Percentiles rank a stretch among this genome's conserved stretches.
These are phyloP conservation scores for Friedmanniomyces simplex DNA, from an alignment of 495 filamentous ascomycete species.

Conservation along the genomic window DNA sequence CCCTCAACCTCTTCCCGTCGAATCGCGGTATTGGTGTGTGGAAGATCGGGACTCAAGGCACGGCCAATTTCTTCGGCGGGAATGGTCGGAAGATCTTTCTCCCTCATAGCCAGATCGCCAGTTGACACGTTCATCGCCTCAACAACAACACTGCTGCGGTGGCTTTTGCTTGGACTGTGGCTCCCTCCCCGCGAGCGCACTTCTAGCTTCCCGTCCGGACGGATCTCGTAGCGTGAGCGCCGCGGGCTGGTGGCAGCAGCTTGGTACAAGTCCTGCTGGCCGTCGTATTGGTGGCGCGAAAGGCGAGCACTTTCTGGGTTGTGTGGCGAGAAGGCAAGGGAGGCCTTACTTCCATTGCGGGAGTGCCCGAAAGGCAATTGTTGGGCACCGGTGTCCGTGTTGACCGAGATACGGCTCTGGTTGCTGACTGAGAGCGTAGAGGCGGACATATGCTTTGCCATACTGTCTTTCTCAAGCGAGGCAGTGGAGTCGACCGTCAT, in stretches of 20 bases:
- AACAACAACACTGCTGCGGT: neutral
- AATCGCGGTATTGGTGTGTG: slow-evolving; percentile 2
- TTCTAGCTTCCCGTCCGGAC: slow-evolving; percentile 16
- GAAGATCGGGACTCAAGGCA: slow-evolving; percentile 4
- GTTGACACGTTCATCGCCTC: neutral
- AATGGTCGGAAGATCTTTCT: neutral
- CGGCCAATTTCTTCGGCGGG: neutral
- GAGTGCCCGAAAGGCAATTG: slow-evolving; percentile 70
- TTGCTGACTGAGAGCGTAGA: slow-evolving; percentile 38
- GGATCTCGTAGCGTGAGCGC: slow-evolving; percentile 29
- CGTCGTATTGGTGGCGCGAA: slow-evolving; percentile 36
- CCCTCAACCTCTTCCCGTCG: neutral
- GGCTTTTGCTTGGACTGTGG: slow-evolving; percentile 9
- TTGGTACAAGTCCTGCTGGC: slow-evolving; percentile 40
- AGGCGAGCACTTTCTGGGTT: slow-evolving; percentile 31
- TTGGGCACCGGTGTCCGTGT: slow-evolving; percentile 45
- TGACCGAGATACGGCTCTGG: slow-evolving; percentile 38
- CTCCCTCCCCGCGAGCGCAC: slow-evolving; percentile 33
- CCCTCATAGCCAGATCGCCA: neutral
- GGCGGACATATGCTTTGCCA: slow-evolving; percentile 28
- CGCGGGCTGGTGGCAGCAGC: slow-evolving; percentile 31
- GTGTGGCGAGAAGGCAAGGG: slow-evolving; percentile 35
- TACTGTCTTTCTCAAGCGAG: slow-evolving; percentile 31
- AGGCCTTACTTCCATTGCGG: slow-evolving; percentile 44
- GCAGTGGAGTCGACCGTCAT: slow-evolving; percentile 38